Base-by-base conservation (phyloP, 1,284 basidiomycete genomes). In the Gymnopus androsaceus region DNA sequence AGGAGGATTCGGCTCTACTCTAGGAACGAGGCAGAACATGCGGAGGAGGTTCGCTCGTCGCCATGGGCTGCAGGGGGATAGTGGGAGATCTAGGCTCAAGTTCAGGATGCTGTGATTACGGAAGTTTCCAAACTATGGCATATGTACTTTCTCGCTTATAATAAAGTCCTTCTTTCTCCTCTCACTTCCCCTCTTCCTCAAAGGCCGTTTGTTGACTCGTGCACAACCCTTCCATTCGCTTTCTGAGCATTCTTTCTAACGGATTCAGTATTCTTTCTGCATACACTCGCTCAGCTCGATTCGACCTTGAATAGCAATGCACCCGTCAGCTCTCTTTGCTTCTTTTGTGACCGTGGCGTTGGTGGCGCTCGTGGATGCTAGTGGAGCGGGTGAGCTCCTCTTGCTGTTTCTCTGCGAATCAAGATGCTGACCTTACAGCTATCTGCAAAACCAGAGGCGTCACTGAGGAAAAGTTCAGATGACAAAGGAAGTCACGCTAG, bases 321-420 rank as follows among this genome's bases (percentile, higher is more conserved):
- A 42, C 40, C n/a, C 38, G 17, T 33, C 84, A 62, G 36, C 46
- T 23, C 46, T 48, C 36, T 80, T 86, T 64, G 38, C 50, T 41
- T 40, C 50, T 42, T 14, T 51, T 23, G 25, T 30, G n/a, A 41
- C 50, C 14, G 37, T 28, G 23, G 37, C 50, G 3, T 27, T 51
- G 27, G 11, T 51, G 4, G n/a, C 50, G 17, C 34, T 51, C 17
- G 38, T 14, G 11, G 25, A 23, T 41, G 50, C 50, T n/a, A 37
- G 42, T 41, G 50, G 50, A 40, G 33, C 33, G 7, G 50, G 50
- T 51, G 30, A 41, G 50, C 31, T 40, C 4, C 28, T 17, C 6
- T 25, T 3, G 5, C n/a, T 8, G 31, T 21, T 17, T 3, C n/a
- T n/a, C n/a, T 9, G 14, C 9, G 3, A 12, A 37, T n/a, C n/a